Base-by-base conservation (phyloP, 345 rosid species). In the Kandelia obovata region DNA sequence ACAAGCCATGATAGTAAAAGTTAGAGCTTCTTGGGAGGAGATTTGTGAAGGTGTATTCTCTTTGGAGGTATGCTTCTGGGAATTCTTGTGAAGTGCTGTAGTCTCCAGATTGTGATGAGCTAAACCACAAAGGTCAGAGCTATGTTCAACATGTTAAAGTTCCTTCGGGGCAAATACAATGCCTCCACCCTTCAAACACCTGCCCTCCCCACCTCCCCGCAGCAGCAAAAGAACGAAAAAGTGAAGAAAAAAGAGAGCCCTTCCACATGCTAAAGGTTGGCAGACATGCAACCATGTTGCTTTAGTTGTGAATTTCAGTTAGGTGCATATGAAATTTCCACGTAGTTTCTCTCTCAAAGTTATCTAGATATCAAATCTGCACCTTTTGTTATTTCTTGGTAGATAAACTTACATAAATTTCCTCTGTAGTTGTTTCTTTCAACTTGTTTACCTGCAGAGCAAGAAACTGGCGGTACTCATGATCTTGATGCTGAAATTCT, bases 1-100 rank as follows among this genome's bases (percentile, higher is more conserved):
- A 91, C 86, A 89, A 81, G 85, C 85, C 88, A 53, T 89, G 86
- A 87, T 60, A 52, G 17, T 11, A 62, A 57, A 69, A 51, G 64
- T 39, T 23, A 43, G 47, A 74, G 61, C 64, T 58, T 61, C 69
- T 66, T 56, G 23, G 59, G 27, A 60, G 75, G 57, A 58, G 58
- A 72, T 65, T 62, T 37, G 27, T 13, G 3, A 17, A 63, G 53
- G 66, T 58, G 23, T 67, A 61, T 60, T 71, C 72, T 65, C 1
- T 55, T 65, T 67, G 72, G 78, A 68, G 70, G 73, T 49, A 66
- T 66, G 70, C 73, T 31, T 69, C 61, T 37, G 68, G 59, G 65
- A 70, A 69, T 47, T 74, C 66, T 58, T 64, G 58, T 59, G 76
- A 72, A 39, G 27, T 66, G 72, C 21, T 17, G 30, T 63, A 73